phyloP scores from a whole-genome alignment of 2,329 filamentous ascomycete species.

The Boeremia exigua region DNA sequence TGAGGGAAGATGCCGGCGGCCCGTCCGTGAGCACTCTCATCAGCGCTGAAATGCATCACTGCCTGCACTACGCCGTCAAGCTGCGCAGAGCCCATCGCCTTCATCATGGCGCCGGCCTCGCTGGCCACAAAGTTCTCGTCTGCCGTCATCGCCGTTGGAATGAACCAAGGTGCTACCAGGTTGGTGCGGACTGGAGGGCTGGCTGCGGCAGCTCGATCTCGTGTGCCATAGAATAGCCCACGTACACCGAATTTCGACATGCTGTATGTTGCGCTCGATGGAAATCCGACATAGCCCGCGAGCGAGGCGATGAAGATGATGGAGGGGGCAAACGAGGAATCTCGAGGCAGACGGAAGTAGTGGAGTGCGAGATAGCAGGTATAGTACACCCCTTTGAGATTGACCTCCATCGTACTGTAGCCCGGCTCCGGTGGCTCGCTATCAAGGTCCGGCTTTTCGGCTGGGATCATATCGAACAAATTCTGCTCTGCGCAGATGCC shows the following conservation, averaged over 20 bases:
- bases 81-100: slow-evolving; percentile 24
- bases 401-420: slow-evolving; percentile 26
- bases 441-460: slow-evolving; percentile 14
- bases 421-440: slow-evolving; percentile 24
- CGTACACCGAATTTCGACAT: slow-evolving; percentile 38
- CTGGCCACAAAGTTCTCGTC: slow-evolving; percentile 15
- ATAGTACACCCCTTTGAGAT: slow-evolving; percentile 33
- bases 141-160: slow-evolving; percentile 30
- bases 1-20: slow-evolving; percentile 28
- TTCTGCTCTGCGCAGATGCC: slow-evolving; percentile 35
- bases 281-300: slow-evolving; percentile 33
- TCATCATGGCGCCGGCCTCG: slow-evolving; percentile 19
- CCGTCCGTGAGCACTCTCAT: slow-evolving; percentile 23
- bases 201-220: slow-evolving; percentile 23
- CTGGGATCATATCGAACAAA: slow-evolving; percentile 31
- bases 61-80: slow-evolving; percentile 31
- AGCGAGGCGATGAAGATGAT: slow-evolving; percentile 30
- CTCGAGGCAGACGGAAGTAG: slow-evolving; percentile 31
- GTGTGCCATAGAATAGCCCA: slow-evolving; percentile 32
- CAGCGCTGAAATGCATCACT: slow-evolving; percentile 22
- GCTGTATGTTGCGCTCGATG: slow-evolving; percentile 32
- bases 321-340: slow-evolving; percentile 25
- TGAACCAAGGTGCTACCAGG: slow-evolving; percentile 37
- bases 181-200: slow-evolving; percentile 28
- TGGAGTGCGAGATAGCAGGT: slow-evolving; percentile 34